phyloP scores from a whole-genome alignment of 2,329 filamentous ascomycete species.

The Parafenestella ontariensis region DNA sequence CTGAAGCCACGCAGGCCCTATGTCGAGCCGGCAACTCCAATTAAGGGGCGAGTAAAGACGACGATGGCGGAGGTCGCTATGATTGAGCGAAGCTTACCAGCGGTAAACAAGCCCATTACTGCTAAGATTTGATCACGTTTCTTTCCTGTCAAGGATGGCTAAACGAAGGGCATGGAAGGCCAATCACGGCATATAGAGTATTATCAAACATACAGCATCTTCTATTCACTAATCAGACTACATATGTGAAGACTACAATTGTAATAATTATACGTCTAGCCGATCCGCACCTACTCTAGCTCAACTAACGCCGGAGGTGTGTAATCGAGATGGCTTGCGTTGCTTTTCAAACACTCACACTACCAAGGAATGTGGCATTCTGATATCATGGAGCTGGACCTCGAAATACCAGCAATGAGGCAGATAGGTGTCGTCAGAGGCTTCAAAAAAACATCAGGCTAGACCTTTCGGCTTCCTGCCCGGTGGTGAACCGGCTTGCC shows the following conservation, averaged over 20 bases:
- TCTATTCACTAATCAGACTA: background rate
- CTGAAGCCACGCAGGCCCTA: slow-evolving; percentile 26
- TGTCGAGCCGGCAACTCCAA: slow-evolving; percentile 13
- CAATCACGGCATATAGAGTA: slow-evolving; percentile 3
- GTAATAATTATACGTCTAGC: too few species aligned
- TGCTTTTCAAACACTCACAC: too few species aligned
- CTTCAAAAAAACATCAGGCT: too few species aligned
- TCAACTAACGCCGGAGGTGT: background rate
- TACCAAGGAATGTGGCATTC: background rate
- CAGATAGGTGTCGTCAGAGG: too few species aligned
- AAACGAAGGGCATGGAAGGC: background rate
- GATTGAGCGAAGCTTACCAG: slow-evolving; percentile 25
- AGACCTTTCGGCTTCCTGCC: too few species aligned
- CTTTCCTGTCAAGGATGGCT: background rate
- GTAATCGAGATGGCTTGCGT: background rate
- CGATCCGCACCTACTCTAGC: too few species aligned
- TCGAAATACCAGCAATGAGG: too few species aligned
- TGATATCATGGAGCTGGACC: background rate
- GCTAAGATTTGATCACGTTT: slow-evolving; percentile 7
- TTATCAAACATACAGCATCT: background rate
- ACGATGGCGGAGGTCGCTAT: slow-evolving; percentile 26
- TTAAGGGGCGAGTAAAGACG: slow-evolving; percentile 18
- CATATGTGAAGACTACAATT: too few species aligned
- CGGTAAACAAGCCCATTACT: slow-evolving; percentile 8
- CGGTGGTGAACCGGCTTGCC: too few species aligned